Evolutionary conservation across 768 basidiomycete genomes (phyloP), one percentile per base, ranked within the genome.

Genomic region (Grammothele lineata): DNA sequence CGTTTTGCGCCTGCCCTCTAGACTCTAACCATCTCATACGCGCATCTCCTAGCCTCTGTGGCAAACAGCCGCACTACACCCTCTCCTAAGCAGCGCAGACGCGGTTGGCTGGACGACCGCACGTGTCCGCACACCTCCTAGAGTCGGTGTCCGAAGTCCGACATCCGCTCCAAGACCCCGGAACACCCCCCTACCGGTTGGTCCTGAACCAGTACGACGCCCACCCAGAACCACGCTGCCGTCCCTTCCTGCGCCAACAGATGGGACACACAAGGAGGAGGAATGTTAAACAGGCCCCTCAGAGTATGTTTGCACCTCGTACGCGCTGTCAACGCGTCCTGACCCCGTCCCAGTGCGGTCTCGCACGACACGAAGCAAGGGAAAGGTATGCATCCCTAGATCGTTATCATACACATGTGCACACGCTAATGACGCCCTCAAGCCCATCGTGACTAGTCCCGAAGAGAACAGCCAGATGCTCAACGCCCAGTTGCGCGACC

Each of bases 401-500:
- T 45, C 34, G 23, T 40, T 46, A 37, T 40, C 46, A 23, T 42
- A 25, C 10, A n/a, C 39, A 9, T 15, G 32, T n/a, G n/a, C n/a
- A n/a, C n/a, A n/a, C n/a, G n/a, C n/a, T n/a, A n/a, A n/a, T n/a
- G n/a, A n/a, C n/a, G n/a, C n/a, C n/a, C n/a, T n/a, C 11, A 27
- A 51, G 51, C 51, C 45, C 42, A 50, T 54, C 23, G 19, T 42
- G 39, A 67, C 78, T 33, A 78, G 85, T 68, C 82, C 85, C 43
- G 72, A 72, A 33, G 71, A 79, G 57, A 86, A 80, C 63, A 81
- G 79, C 18, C 76, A 77, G 47, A 76, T 74, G 41, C 81, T 94
- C 54, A 79, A 73, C 5, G 70, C 74, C 44, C 89, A 93, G 67
- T 80, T 95, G 32, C 78, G 80, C 40, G 73, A 80, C 5, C 70